These are phyloP conservation scores for Arabidopsis arenosa DNA, from an alignment of 345 rosid species.

Conservation along the genomic window DNA sequence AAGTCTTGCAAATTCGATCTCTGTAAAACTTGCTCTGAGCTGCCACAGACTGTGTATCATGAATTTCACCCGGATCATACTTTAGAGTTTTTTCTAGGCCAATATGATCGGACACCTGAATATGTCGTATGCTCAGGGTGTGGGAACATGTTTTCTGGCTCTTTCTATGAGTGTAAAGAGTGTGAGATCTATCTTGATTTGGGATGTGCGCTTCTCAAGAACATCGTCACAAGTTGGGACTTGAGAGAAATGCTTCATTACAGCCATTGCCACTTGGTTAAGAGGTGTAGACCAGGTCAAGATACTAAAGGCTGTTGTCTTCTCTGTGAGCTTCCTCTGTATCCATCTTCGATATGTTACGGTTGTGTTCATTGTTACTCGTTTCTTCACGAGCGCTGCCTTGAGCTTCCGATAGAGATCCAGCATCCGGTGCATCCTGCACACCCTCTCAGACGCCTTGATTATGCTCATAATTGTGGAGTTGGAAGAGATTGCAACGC, in stretches of 20 bases:
- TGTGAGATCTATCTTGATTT: constrained; percentile 38
- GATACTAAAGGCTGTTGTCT: not conserved
- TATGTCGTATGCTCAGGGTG: constrained; percentile 21
- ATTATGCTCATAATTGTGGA: not conserved
- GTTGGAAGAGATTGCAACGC: not conserved
- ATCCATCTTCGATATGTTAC: constrained; percentile 14
- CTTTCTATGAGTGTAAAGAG: constrained; percentile 7
- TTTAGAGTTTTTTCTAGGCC: not conserved
- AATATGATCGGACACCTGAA: not conserved
- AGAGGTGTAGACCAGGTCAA: not conserved
- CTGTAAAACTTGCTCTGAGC: constrained; percentile 13
- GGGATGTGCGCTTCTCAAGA: not conserved
- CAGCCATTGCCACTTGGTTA: constrained; percentile 1
- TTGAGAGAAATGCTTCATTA: not conserved
- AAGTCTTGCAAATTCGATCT: constrained; percentile 13
- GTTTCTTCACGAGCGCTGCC: constrained; percentile 22
- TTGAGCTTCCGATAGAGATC: constrained; percentile 16
- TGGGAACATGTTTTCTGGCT: constrained; percentile 20
- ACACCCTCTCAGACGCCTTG: constrained; percentile 21
- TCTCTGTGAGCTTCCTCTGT: not conserved
- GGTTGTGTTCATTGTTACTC: constrained; percentile 23
- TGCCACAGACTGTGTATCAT: not conserved
- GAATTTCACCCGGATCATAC: constrained; percentile 24
- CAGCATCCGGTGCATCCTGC: constrained; percentile 25
- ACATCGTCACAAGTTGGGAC: not conserved